phyloP scores from a whole-genome alignment of 1,284 basidiomycete species.

The Wolfiporia cocos region DNA sequence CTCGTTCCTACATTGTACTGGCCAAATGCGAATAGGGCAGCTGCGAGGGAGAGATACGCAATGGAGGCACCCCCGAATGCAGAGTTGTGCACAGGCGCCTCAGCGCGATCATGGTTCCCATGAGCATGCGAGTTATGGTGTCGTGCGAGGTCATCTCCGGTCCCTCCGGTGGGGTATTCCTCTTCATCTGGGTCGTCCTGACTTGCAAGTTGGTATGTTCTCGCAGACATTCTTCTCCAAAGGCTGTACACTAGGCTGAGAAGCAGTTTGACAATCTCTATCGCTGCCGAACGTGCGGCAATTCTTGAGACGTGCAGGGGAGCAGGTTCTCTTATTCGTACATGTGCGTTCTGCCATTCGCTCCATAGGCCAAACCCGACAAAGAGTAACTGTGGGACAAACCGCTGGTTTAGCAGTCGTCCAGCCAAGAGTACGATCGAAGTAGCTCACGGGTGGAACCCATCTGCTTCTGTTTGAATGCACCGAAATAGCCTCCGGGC shows the following conservation, averaged over 20 bases:
- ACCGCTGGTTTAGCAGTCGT: no score
- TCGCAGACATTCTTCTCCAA: background rate
- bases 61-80: conserved; percentile 2
- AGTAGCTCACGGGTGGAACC: no score
- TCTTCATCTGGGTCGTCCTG: background rate
- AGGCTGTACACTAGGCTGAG: conserved; percentile 6
- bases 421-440: no score
- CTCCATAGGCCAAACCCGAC: no score
- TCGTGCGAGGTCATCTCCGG: conserved; percentile 3
- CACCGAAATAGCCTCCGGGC: no score
- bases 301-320: no score
- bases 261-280: conserved; percentile 5
- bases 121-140: conserved; percentile 3
- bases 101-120: conserved; percentile 2
- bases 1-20: conserved; percentile 6
- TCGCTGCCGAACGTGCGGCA: background rate
- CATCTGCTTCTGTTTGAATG: no score
- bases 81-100: background rate
- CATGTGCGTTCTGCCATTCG: no score
- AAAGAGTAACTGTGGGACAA: no score
- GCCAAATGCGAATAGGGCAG: conserved; percentile 8
- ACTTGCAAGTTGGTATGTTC: background rate
- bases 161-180: background rate
- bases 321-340: no score
- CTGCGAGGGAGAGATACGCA: conserved; percentile 6